These are phyloP conservation scores for Alternaria metachromatica DNA, from an alignment of 2,329 filamentous ascomycete genomes.

Conservation along the genomic window DNA sequence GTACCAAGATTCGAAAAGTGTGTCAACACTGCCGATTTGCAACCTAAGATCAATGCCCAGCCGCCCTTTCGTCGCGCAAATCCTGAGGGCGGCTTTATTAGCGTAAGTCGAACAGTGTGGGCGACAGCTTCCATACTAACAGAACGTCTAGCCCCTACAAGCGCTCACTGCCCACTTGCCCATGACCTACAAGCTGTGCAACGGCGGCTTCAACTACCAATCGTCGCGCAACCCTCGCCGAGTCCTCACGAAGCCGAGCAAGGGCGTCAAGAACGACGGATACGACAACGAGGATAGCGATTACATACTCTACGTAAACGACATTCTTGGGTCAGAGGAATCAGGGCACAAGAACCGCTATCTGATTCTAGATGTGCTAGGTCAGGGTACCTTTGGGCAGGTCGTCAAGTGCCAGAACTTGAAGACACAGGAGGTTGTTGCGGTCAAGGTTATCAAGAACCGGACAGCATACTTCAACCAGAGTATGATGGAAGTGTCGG, in stretches of 20 bases:
- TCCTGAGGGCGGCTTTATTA: constrained; percentile 97
- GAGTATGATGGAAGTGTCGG: constrained; percentile 99
- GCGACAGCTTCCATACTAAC: constrained; percentile 21
- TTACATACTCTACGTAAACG: constrained; percentile 98
- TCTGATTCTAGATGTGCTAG: constrained; percentile 93
- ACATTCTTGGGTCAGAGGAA: constrained; percentile 96
- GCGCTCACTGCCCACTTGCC: constrained; percentile 92
- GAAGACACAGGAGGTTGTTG: constrained; percentile 97
- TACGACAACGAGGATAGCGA: constrained; percentile 99
- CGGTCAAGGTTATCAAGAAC: constrained; percentile 99
- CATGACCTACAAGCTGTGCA: constrained; percentile 97
- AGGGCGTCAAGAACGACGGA: constrained; percentile 97
- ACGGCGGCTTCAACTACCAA: constrained; percentile 97
- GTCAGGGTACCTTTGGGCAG: constrained; percentile 97
- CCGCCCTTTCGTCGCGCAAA: constrained; percentile 92
- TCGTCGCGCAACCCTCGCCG: constrained; percentile 94
- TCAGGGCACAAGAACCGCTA: constrained; percentile 99
- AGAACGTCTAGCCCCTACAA: constrained; percentile 76
- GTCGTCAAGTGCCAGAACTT: constrained; percentile 99
- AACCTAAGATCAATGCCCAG: constrained; percentile 83
- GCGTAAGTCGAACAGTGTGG: constrained; percentile 65
- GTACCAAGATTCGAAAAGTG: constrained; percentile 90
- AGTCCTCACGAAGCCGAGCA: constrained; percentile 97
- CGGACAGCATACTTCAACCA: constrained; percentile 99
- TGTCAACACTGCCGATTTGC: constrained; percentile 73